Evolutionary conservation across 1,284 basidiomycete species (phyloP).

Genomic region (Violaceomyces palustris): DNA sequence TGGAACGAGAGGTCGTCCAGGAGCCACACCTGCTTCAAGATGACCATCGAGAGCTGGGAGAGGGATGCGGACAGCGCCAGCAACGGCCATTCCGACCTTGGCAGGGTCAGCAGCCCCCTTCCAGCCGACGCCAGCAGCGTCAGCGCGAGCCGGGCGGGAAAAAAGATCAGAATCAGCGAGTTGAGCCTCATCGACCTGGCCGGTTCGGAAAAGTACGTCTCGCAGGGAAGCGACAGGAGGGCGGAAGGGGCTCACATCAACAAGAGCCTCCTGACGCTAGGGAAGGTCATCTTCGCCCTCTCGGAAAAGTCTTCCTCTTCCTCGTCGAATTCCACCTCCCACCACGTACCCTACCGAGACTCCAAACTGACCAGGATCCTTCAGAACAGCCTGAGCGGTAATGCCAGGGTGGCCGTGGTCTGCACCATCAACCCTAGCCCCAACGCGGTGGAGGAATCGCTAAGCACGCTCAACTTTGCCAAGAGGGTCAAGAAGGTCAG

Average conservation of each 20-base stretch:
- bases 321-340: not conserved
- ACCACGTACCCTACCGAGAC: constrained; percentile 87
- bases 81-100: not conserved
- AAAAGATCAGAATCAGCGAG: constrained; percentile 42
- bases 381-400: constrained; percentile 87
- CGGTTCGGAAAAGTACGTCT: constrained; percentile 79
- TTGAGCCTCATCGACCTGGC: constrained; percentile 90
- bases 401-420: constrained; percentile 91
- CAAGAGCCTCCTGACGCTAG: constrained; percentile 54
- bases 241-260: constrained; percentile 59
- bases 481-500: constrained; percentile 73
- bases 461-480: constrained; percentile 81
- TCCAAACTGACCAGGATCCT: constrained; percentile 88
- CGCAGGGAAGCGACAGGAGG: constrained; percentile 32
- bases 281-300: constrained; percentile 50
- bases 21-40: constrained; percentile 70
- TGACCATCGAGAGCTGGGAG: constrained; percentile 53
- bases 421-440: constrained; percentile 66
- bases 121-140: not conserved
- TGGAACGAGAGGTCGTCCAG: constrained; percentile 93
- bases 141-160: constrained; percentile 5
- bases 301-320: constrained; percentile 21
- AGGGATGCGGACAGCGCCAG: constrained; percentile 5
- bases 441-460: constrained; percentile 66
- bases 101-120: not conserved